Conservation (phyloP, 2,329 filamentous ascomycete species). For the Verticillium klebahnii region DNA sequence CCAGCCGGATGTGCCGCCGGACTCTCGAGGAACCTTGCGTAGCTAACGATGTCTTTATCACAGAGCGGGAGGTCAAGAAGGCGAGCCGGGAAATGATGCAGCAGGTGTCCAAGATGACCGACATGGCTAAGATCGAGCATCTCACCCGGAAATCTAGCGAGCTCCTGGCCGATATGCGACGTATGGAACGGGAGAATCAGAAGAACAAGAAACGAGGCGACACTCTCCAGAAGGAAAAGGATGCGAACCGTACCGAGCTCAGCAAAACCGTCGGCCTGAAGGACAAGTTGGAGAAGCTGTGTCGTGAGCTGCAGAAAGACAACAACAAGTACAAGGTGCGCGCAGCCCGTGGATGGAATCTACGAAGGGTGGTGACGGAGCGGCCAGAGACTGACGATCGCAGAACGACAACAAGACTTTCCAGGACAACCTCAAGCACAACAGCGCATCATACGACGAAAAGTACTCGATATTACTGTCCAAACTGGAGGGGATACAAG, state of each 20-base stretch:
- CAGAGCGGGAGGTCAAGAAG: constrained; percentile 91
- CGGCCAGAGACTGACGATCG: neutral
- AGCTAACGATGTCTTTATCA: constrained; percentile 17
- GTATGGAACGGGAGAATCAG: constrained; percentile 85
- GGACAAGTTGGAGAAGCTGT: constrained; percentile 95
- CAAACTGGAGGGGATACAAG: constrained; percentile 84
- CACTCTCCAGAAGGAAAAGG: constrained; percentile 93
- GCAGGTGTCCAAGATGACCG: constrained; percentile 86
- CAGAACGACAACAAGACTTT: constrained; percentile 91
- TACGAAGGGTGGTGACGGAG: neutral
- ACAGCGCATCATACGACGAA: constrained; percentile 77
- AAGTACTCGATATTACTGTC: constrained; percentile 75
- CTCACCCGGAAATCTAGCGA: constrained; percentile 90
- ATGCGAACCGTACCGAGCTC: constrained; percentile 80
- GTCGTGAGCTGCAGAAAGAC: constrained; percentile 88
- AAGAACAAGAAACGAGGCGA: constrained; percentile 97
- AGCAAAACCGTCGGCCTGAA: constrained; percentile 88
- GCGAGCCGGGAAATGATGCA: constrained; percentile 87
- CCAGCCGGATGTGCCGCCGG: neutral
- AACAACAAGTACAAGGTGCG: constrained; percentile 96
- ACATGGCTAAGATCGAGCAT: constrained; percentile 85
- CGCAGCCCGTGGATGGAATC: constrained; percentile 17
- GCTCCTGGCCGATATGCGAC: constrained; percentile 90
- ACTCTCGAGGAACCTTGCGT: neutral
- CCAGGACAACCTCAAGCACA: constrained; percentile 78